A percentile compares a stretch with the other conserved stretches of the same genome.
Evolutionary conservation across 495 filamentous ascomycete genomes (phyloP).

Genomic region (Neurospora discreta): DNA sequence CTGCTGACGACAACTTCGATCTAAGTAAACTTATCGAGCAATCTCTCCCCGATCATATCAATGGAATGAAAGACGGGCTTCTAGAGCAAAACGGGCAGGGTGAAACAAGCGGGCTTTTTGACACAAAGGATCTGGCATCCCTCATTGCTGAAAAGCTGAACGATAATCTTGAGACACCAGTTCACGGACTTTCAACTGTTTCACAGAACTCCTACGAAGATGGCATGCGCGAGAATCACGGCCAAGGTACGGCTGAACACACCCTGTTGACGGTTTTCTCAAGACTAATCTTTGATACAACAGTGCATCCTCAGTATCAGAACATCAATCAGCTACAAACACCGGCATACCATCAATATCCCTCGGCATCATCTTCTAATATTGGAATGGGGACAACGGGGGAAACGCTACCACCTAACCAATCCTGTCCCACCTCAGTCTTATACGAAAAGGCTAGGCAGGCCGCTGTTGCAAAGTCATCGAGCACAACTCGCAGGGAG

Average conservation of each 20-base stretch:
- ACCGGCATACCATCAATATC: conserved; percentile 12
- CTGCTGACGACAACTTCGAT: conserved; percentile 4
- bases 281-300: neutral
- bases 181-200: conserved; percentile 10
- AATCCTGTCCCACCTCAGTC: conserved; percentile 65
- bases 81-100: neutral
- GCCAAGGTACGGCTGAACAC: neutral
- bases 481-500: conserved; percentile 59
- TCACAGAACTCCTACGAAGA: neutral
- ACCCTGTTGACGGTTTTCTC: conserved; percentile 4
- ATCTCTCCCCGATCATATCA: conserved; percentile 7
- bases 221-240: neutral
- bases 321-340: conserved; percentile 9
- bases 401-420: conserved; percentile 47
- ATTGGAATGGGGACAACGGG: neutral
- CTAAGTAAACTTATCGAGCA: conserved; percentile 19
- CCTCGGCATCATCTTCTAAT: conserved; percentile 2
- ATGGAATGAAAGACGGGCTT: conserved; percentile 4
- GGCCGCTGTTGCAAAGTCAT: conserved; percentile 70
- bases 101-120: conserved; percentile 3
- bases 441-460: conserved; percentile 74
- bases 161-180: conserved; percentile 1
- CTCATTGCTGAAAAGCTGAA: conserved; percentile 17
- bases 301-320: conserved; percentile 10
- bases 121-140: conserved; percentile 13